Evolutionary conservation across 202 grass and related monocot genomes (phyloP), one percentile per base, ranked within the genome.

Genomic region (Dendrocalamus latiflorus): DNA sequence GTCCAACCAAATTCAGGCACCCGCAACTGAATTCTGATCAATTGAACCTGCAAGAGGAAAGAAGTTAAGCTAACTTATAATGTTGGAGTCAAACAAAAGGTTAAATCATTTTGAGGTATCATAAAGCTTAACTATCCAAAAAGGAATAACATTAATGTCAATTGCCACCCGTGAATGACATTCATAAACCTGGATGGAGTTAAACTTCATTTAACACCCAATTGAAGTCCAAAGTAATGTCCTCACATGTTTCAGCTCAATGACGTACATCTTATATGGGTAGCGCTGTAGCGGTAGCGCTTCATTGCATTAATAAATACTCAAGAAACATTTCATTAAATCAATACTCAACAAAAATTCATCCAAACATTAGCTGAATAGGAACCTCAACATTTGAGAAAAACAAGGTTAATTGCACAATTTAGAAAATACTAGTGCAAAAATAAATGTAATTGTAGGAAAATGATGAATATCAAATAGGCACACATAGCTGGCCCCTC

Each of bases 1-100:
- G 94, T 97, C 91, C 94, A 97, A 84, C 94, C 91, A 82, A 87
- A 90, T 73, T 97, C 91, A n/a, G 94, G 94, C 50, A 93, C 94
- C 66, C 91, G 78, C 56, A 78, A 18, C 58, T 97, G 94, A 69
- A 97, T 97, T 74, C 94, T 87, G 13, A 91, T 86, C 34, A 97
- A 64, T 81, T 97, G 94, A 86, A 93, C 80, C 94, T 97, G 87
- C 68, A 89, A 56, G 54, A 5, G 2, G 47, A 54, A 77, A 56
- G 48, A 72, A 76, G 6, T 67, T 26, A 70, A 15, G 8, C 7
- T 60, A 64, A 13, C 13, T 10, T 37, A 65, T 50, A 38, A 14
- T n/a, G 8, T 50, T 50, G 26, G 49, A 65, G 12, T 22, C 22
- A 24, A 65, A 73, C 12, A 2, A n/a, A 54, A 73, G 42, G 30